Conservation (phyloP, 2,329 filamentous ascomycete species). For the Cephalotrichum gorgonifer region DNA sequence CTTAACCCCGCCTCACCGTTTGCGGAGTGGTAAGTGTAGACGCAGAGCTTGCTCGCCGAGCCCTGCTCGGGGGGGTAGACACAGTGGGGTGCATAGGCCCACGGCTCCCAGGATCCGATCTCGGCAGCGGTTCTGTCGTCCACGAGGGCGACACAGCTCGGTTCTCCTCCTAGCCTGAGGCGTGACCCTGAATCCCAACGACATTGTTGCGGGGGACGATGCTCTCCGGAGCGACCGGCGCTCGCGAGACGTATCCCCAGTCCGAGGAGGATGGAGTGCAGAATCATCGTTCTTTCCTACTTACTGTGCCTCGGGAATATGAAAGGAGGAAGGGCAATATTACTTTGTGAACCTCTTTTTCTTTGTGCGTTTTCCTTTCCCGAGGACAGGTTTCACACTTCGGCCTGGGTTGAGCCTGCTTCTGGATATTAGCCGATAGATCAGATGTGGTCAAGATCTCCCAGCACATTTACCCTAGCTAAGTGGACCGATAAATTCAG, state of each 20-base stretch:
- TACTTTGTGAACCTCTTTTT: not conserved
- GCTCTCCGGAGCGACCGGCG: not conserved
- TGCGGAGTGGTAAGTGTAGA: slow-evolving; percentile 14
- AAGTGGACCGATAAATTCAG: not conserved
- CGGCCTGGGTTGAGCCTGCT: not conserved
- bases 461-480: not conserved
- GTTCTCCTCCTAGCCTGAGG: not conserved
- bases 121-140: not conserved
- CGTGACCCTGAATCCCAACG: not conserved
- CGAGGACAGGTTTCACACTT: not conserved
- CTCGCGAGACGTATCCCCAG: not conserved
- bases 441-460: not conserved
- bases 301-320: not conserved
- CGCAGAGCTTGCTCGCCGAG: slow-evolving; percentile 10
- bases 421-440: not conserved
- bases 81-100: not conserved
- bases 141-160: not conserved
- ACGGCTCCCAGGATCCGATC: not conserved
- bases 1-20: slow-evolving; percentile 18
- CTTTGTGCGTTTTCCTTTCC: not conserved
- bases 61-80: not conserved
- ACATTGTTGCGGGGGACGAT: not conserved
- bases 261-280: not conserved
- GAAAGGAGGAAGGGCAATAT: not conserved
- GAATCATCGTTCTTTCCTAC: not conserved